phyloP scores from a whole-genome alignment of 495 filamentous ascomycete genomes.

The Geoglossum glabrum region DNA sequence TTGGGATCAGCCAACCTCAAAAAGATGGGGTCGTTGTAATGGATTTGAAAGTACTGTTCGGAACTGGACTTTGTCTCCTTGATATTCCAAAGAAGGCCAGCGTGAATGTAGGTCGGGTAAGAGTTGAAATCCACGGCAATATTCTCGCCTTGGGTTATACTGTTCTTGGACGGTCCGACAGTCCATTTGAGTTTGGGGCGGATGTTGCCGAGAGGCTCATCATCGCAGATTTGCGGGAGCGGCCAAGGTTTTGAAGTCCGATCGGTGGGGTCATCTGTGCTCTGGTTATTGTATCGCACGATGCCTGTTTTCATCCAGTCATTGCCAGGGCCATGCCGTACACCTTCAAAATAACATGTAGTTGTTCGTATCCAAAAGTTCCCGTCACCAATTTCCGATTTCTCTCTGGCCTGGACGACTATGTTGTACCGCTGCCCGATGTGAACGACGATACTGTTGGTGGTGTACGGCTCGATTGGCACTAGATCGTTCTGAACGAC shows the following conservation, averaged over 20 bases:
- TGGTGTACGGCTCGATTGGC: conserved; percentile 27
- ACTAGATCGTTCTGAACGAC: conserved; percentile 31
- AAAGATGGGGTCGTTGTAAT: too few species aligned
- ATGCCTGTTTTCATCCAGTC: conserved; percentile 14
- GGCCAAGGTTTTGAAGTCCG: background rate
- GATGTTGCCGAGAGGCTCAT: background rate
- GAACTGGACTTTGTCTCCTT: too few species aligned
- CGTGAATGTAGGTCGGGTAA: too few species aligned
- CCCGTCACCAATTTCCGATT: conserved; percentile 9
- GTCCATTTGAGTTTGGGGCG: background rate
- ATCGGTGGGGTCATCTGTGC: background rate
- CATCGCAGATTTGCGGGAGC: background rate
- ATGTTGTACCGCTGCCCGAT: conserved; percentile 57
- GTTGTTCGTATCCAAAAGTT: conserved; percentile 40
- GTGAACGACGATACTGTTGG: conserved; percentile 27
- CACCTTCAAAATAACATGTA: background rate
- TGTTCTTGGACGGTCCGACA: background rate
- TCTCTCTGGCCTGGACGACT: conserved; percentile 36
- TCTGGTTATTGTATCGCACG: conserved; percentile 23
- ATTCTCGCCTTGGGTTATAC: too few species aligned
- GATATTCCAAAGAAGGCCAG: too few species aligned
- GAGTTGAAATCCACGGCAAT: too few species aligned
- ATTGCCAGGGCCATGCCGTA: background rate
- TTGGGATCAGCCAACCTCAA: too few species aligned
- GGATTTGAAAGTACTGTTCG: too few species aligned